Percentiles rank a stretch among this genome's conserved stretches.
Evolutionary conservation across 2,329 filamentous ascomycete genomes (phyloP).

Genomic region (Fusarium sp.): DNA sequence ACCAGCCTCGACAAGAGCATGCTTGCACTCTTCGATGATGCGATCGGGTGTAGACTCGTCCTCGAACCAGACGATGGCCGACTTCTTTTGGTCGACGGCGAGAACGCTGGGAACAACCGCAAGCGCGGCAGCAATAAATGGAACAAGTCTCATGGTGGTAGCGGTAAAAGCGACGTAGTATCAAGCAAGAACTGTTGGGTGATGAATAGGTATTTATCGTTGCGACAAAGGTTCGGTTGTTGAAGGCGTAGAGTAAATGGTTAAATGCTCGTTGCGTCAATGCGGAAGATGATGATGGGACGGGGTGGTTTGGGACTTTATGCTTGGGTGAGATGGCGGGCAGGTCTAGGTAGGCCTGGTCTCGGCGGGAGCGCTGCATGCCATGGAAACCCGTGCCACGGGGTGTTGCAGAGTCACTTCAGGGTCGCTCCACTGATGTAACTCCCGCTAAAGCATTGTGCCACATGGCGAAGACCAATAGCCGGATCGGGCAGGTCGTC

Average conservation of each 20-base stretch:
- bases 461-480: conserved; percentile 14
- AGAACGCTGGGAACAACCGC: conserved; percentile 66
- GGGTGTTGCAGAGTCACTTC: conserved; percentile 10
- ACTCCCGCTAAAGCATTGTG: conserved; percentile 20
- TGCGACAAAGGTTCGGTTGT: conserved; percentile 7
- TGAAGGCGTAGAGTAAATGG: conserved; percentile 3
- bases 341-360: conserved; percentile 5
- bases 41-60: conserved; percentile 69
- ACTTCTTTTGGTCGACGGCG: conserved; percentile 73
- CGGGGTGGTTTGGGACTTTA: conserved; percentile 25
- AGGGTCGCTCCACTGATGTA: conserved; percentile 29
- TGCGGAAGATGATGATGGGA: conserved; percentile 10
- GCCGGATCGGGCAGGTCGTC: conserved; percentile 30
- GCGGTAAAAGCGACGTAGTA: conserved; percentile 1
- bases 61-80: conserved; percentile 81
- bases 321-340: conserved; percentile 9
- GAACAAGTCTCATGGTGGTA: conserved; percentile 69
- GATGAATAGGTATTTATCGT: neutral
- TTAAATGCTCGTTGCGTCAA: conserved; percentile 22
- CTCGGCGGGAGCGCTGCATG: conserved; percentile 13
- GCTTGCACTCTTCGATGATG: conserved; percentile 75
- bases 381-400: conserved; percentile 8
- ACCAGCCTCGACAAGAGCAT: conserved; percentile 73
- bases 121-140: conserved; percentile 63
- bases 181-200: neutral